Conservation (phyloP, 345 rosid species). For the Capsella bursapastoris region DNA sequence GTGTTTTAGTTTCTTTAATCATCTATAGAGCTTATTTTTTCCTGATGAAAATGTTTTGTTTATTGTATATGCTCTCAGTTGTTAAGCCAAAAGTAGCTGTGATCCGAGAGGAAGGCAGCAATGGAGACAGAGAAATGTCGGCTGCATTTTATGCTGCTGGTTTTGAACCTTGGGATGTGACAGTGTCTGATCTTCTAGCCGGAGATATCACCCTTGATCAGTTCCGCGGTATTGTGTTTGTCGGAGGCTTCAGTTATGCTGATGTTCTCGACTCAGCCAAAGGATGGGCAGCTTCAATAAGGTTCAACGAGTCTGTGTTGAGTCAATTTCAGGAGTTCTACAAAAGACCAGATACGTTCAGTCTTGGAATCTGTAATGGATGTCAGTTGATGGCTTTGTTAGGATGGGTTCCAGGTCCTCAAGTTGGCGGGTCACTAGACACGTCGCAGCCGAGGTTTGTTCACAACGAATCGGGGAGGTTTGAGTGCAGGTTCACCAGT, state of each 20-base stretch:
- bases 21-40: not conserved
- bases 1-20: not conserved
- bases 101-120: conserved; percentile 97
- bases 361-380: conserved; percentile 94
- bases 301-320: conserved; percentile 76
- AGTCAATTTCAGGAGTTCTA: conserved; percentile 88
- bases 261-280: conserved; percentile 96
- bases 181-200: conserved; percentile 86
- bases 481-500: conserved; percentile 89
- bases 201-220: conserved; percentile 65
- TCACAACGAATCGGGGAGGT: conserved; percentile 92
- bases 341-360: conserved; percentile 82
- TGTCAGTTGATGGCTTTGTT: conserved; percentile 94
- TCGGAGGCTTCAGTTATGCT: conserved; percentile 94
- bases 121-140: conserved; percentile 96
- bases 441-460: conserved; percentile 84
- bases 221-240: conserved; percentile 85
- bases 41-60: conserved; percentile 10
- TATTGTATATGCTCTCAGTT: conserved; percentile 37
- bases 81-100: conserved; percentile 88
- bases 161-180: conserved; percentile 93
- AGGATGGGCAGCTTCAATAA: conserved; percentile 97
- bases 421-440: conserved; percentile 82
- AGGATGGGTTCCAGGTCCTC: conserved; percentile 97
- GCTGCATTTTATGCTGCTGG: conserved; percentile 90